Percentiles rank a stretch among this genome's conserved stretches.
Evolutionary conservation across 371 early-diverging fungal species (phyloP).

Genomic region (Capillidium rhysosporum): DNA sequence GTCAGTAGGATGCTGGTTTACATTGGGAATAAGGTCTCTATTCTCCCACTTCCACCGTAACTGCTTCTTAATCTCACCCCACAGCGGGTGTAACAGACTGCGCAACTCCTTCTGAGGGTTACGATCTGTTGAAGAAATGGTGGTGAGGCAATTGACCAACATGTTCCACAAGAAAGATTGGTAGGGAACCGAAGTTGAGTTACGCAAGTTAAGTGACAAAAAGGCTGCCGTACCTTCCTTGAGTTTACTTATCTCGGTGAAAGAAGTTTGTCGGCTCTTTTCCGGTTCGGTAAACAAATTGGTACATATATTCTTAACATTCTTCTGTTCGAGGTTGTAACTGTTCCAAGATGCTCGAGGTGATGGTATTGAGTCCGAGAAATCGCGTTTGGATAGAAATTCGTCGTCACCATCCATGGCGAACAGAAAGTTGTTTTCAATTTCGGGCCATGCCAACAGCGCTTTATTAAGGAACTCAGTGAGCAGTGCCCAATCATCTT

Average conservation of each 20-base stretch:
- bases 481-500: neutral
- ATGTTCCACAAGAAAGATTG: conserved; percentile 49
- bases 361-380: conserved; percentile 5
- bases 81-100: conserved; percentile 33
- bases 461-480: neutral
- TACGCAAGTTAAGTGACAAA: conserved; percentile 23
- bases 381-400: neutral
- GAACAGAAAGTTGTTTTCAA: neutral
- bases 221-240: conserved; percentile 13
- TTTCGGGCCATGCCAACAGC: neutral
- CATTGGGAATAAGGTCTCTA: conserved; percentile 24
- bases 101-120: conserved; percentile 20
- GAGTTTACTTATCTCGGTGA: neutral
- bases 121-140: conserved; percentile 20
- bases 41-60: conserved; percentile 46
- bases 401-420: neutral
- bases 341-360: conserved; percentile 9
- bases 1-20: conserved; percentile 15
- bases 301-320: neutral
- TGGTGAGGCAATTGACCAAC: conserved; percentile 25
- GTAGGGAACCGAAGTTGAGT: conserved; percentile 32
- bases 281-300: neutral
- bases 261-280: neutral
- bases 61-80: conserved; percentile 35
- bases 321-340: conserved; percentile 3